A percentile compares a stretch with the other conserved stretches of the same genome.
These are phyloP conservation scores for Obba rivulosa DNA, from an alignment of 768 basidiomycete species.

Conservation along the genomic window DNA sequence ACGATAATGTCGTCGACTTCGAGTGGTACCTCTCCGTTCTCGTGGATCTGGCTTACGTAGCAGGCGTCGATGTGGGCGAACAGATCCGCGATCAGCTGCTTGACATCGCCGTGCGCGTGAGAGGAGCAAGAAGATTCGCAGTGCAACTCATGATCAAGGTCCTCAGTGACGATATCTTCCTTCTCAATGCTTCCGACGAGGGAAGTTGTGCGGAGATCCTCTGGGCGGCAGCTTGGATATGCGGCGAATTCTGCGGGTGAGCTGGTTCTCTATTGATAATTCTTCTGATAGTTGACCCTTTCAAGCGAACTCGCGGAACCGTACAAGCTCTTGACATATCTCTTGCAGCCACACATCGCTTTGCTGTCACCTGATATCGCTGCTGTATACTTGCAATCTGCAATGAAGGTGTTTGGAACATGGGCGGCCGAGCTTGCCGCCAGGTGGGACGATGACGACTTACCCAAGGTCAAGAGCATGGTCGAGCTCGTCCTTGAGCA, in stretches of 20 bases:
- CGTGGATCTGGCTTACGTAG: slow-evolving; percentile 85
- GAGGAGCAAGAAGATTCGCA: slow-evolving; percentile 68
- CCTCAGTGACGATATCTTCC: slow-evolving; percentile 70
- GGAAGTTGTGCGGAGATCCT: slow-evolving; percentile 80
- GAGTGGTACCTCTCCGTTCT: slow-evolving; percentile 98
- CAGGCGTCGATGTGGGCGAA: slow-evolving; percentile 69
- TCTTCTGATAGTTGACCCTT: slow-evolving; percentile 8
- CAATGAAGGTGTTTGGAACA: slow-evolving; percentile 80
- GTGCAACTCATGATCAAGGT: slow-evolving; percentile 81
- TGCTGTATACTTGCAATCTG: slow-evolving; percentile 76
- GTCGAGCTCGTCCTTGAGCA: slow-evolving; percentile 59
- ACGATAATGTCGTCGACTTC: slow-evolving; percentile 86
- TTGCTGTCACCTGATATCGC: slow-evolving; percentile 58
- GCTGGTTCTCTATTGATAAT: slow-evolving; percentile 24
- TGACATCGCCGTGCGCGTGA: slow-evolving; percentile 81
- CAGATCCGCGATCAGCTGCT: slow-evolving; percentile 82
- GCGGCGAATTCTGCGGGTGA: slow-evolving; percentile 90
- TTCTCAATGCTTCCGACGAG: slow-evolving; percentile 60
- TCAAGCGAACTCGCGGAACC: slow-evolving; percentile 74
- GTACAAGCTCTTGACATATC: slow-evolving; percentile 63
- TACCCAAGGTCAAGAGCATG: slow-evolving; percentile 56
- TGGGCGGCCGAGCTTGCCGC: slow-evolving; percentile 77
- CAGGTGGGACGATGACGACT: slow-evolving; percentile 69
- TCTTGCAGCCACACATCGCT: slow-evolving; percentile 58
- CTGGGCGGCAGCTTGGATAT: slow-evolving; percentile 95